Conservation (phyloP, 805 yeast genomes). For the Metschnikowia lachancei region DNA sequence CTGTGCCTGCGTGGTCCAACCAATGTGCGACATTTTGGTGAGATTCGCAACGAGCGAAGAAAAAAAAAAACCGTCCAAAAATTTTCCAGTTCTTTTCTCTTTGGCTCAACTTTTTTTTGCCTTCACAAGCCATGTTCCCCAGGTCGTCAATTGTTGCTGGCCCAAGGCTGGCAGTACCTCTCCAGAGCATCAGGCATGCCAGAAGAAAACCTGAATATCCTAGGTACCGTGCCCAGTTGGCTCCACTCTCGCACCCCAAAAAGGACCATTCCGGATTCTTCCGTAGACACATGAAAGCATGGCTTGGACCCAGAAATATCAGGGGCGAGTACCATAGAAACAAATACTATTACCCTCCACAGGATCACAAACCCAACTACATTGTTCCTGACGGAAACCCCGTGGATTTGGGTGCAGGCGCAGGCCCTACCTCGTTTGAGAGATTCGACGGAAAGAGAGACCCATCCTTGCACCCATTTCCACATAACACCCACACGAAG, state of each 20-base stretch:
- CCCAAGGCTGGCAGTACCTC: constrained; percentile 17
- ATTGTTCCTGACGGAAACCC: constrained; percentile 52
- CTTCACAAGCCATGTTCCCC: constrained; percentile 12
- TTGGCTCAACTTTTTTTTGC: neutral
- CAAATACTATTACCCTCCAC: constrained; percentile 68
- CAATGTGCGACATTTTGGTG: neutral
- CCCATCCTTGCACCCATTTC: constrained; percentile 71
- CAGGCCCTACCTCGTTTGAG: constrained; percentile 24
- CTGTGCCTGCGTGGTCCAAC: too few species aligned
- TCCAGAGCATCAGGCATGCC: constrained; percentile 19
- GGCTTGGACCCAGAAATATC: constrained; percentile 79
- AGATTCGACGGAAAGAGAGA: constrained; percentile 18
- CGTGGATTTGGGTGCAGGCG: constrained; percentile 24
- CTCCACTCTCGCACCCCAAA: constrained; percentile 31
- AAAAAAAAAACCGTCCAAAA: constrained; percentile 4
- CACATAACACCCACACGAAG: constrained; percentile 64
- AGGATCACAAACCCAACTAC: constrained; percentile 70
- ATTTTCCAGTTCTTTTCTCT: constrained; percentile 1
- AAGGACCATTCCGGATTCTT: constrained; percentile 51
- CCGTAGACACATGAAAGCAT: constrained; percentile 63
- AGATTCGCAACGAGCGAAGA: neutral
- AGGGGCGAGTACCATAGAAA: constrained; percentile 79
- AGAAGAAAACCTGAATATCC: constrained; percentile 38
- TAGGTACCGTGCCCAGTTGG: constrained; percentile 30
- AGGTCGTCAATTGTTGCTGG: constrained; percentile 11